phyloP scores from a whole-genome alignment of 192 early-diverging fungal species.

The Coemansia sp. region DNA sequence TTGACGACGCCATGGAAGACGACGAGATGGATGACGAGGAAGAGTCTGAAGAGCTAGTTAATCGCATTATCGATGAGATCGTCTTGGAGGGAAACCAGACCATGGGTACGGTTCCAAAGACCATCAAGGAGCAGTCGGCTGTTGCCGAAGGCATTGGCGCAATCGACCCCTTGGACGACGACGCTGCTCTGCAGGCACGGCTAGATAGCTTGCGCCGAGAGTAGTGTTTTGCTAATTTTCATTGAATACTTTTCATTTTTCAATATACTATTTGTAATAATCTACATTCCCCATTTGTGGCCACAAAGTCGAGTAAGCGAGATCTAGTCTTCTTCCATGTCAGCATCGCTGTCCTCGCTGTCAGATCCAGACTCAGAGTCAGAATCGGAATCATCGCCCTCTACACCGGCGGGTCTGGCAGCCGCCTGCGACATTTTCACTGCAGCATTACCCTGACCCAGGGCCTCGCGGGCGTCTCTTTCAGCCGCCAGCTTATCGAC shows the following conservation, averaged over 20 bases:
- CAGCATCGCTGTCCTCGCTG: constrained; percentile 13
- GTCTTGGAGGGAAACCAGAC: constrained; percentile 67
- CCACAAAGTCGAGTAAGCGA: not conserved
- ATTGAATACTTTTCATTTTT: not conserved
- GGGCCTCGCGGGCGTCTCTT: constrained; percentile 33
- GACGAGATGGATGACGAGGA: constrained; percentile 85
- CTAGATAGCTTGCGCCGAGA: constrained; percentile 87
- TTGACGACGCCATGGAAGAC: constrained; percentile 96
- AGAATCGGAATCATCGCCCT: constrained; percentile 17
- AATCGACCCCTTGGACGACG: constrained; percentile 39
- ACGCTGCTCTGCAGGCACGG: constrained; percentile 86
- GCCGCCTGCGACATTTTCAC: constrained; percentile 23
- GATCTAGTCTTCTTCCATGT: constrained; percentile 24
- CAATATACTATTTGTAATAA: not conserved
- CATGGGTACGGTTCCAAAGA: constrained; percentile 55
- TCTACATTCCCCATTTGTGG: not conserved
- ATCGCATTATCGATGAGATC: constrained; percentile 95
- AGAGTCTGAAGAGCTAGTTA: constrained; percentile 87
- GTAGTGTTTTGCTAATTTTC: constrained; percentile 43
- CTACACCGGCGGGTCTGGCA: not conserved
- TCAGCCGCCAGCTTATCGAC: constrained; percentile 44
- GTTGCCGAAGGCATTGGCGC: constrained; percentile 39
- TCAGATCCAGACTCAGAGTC: constrained; percentile 11
- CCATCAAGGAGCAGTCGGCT: constrained; percentile 57
- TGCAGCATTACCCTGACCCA: constrained; percentile 14